Evolutionary conservation across 2,329 filamentous ascomycete species (phyloP).

Genomic region (Zymoseptoria ardabiliae): DNA sequence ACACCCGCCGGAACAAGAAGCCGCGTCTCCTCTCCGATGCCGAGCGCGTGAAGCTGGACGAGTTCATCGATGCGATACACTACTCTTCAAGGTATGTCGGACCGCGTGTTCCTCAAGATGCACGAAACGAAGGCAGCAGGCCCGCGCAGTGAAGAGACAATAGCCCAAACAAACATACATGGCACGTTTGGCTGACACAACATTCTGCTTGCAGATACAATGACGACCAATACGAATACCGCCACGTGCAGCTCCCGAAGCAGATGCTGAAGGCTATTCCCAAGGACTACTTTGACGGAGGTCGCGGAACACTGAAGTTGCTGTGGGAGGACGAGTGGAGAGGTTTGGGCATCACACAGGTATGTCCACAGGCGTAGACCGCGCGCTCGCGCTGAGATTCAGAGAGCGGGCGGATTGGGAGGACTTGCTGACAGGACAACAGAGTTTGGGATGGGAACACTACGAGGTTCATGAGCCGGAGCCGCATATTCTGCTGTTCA

Average conservation of each 20-base stretch:
- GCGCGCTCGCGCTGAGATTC: background rate
- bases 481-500: constrained; percentile 96
- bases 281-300: constrained; percentile 82
- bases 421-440: constrained; percentile 3
- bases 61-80: constrained; percentile 89
- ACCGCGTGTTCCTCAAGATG: background rate
- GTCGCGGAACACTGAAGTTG: constrained; percentile 87
- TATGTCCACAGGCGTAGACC: constrained; percentile 34
- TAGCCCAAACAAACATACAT: background rate
- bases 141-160: background rate
- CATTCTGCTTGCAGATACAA: constrained; percentile 61
- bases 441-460: constrained; percentile 98
- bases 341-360: constrained; percentile 93
- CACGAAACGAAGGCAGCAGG: background rate
- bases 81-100: constrained; percentile 78
- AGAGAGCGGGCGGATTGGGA: background rate
- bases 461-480: constrained; percentile 99
- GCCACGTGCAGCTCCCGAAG: constrained; percentile 95
- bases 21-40: constrained; percentile 71
- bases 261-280: constrained; percentile 97
- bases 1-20: constrained; percentile 75
- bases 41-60: constrained; percentile 77
- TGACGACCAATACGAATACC: constrained; percentile 89
- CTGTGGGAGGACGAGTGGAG: constrained; percentile 99
- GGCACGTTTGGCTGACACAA: background rate